Percentiles rank a stretch among this genome's conserved stretches.
These are phyloP conservation scores for Aspergillus nanangensis DNA, from an alignment of 495 filamentous ascomycete species.

Conservation along the genomic window DNA sequence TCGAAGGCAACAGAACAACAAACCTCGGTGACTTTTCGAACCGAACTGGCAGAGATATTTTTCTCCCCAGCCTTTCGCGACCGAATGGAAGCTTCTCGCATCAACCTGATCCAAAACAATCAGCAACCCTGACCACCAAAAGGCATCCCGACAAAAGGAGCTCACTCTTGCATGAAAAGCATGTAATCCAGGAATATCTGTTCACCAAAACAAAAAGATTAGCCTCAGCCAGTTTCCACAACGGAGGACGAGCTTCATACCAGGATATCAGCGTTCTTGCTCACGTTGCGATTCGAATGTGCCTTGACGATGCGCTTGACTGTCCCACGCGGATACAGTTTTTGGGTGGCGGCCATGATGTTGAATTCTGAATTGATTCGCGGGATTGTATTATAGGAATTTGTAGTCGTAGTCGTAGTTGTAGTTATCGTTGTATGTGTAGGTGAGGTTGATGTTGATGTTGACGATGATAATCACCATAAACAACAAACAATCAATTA, in stretches of 20 bases:
- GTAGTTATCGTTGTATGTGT: too few species aligned
- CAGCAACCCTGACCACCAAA: not conserved
- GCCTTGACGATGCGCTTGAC: slow-evolving; percentile 88
- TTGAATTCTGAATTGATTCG: too few species aligned
- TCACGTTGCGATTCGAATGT: slow-evolving; percentile 71
- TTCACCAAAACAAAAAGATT: slow-evolving; percentile 3
- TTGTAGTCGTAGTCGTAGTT: too few species aligned
- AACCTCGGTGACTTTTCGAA: slow-evolving; percentile 76
- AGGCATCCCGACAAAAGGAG: not conserved
- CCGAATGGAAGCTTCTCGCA: slow-evolving; percentile 78
- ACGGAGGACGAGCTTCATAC: slow-evolving; percentile 49
- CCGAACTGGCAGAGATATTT: slow-evolving; percentile 64
- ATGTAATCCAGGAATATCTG: slow-evolving; percentile 88
- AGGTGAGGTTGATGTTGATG: too few species aligned
- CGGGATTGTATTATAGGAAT: too few species aligned
- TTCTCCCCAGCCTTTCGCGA: slow-evolving; percentile 70
- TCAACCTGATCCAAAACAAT: slow-evolving; percentile 50
- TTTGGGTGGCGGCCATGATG: slow-evolving; percentile 48
- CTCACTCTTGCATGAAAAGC: slow-evolving; percentile 84
- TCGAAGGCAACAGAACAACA: slow-evolving; percentile 14
- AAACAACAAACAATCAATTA: too few species aligned
- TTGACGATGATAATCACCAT: too few species aligned
- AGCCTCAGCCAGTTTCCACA: not conserved
- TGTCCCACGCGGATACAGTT: slow-evolving; percentile 78
- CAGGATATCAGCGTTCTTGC: slow-evolving; percentile 84